Base-by-base conservation (phyloP, 495 filamentous ascomycete genomes). In the Xylaria acuta region DNA sequence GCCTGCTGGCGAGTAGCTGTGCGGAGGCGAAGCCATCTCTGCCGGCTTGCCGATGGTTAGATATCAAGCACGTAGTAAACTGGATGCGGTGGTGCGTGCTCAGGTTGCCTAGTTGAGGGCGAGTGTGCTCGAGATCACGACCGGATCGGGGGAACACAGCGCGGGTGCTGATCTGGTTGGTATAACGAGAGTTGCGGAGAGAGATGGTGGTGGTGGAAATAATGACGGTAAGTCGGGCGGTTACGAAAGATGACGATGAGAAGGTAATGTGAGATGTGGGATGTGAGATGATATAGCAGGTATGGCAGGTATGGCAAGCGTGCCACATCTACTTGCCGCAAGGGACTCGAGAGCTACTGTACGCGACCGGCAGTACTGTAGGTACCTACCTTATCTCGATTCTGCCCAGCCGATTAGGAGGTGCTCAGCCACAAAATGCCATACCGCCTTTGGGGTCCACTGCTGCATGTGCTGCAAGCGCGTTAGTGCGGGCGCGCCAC, bases 11-110 rank as follows among this genome's bases (percentile, higher is more conserved):
- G 82, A 83, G 73, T 80, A 81, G 64, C 70, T 75, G 73, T 80
- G 81, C 5, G 88, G 88, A 74, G 89, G 88, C 56, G 90, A 92
- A 36, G 90, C 88, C 90, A 92, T 92, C 22, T 40, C 82, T 62
- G 9, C 22, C 12, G n/a, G 60, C 38, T 43, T 30, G 36, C 59
- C 11, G 22, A 16, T 8, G 38, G 30, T 41, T n/a, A 9, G 9
- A 25, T 51, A 22, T 11, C n/a, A 9, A 49, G 22, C 8, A 38
- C 32, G 58, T n/a, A 34, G 16, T 38, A 60, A 7, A 16, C 30
- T 12, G 56, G 56, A 60, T 38, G 56, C 18, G 34, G 32, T 60
- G 30, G 7, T 20, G 54, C 27, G 22, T 53, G 8, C 43, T 47
- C 18, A 1, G 18, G 43, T 47, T 22, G 22, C 6, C 51, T 30